Evolutionary conservation across 2,329 filamentous ascomycete species (phyloP), one percentile per base, ranked within the genome.

Genomic region (Dryadomyces sulphureus): DNA sequence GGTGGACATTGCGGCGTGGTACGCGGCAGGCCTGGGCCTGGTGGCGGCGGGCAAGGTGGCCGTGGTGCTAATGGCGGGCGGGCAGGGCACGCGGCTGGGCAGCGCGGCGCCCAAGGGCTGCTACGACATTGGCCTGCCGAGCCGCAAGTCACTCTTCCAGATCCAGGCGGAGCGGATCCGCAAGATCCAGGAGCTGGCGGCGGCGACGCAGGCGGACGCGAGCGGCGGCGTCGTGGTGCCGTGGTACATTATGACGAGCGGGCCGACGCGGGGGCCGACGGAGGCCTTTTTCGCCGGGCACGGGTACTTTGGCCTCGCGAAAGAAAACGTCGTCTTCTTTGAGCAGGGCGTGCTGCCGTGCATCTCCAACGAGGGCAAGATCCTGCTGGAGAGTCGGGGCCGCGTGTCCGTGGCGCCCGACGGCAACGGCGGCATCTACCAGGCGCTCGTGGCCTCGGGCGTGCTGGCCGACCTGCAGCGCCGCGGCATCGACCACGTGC

Each of bases 181-280:
- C 57, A 93, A 88, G 69, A 67, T 94, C 8, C 84, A 96, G 67
- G 67, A 79, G 57, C 70, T 96, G 53, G 89, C 90, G 38, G 73
- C 79, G 55, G 79, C 81, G 60, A 70, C 76, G 45, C 74, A 74
- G 48, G 54, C 53, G 16, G 20, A 22, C 2, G 53, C 66, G 50
- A 69, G 68, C 42, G 63, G 68, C 43, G 63, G 69, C 46, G 77
- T 78, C 38, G 70, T 82, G 27, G 80, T 96, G 38, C 92, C 92
- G 12, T 98, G 92, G 92, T 98, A 98, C 67, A 87, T 98, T 64
- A 98, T 98, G 92, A 98, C 92, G 57, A 94, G 87, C 58, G 92
- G 92, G 5, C 92, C 92, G 40, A 98, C 92, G 7, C 78, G 89
- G 54, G 79, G 78, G 50, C 86, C 89, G 36, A 98, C 92, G n/a